These are phyloP conservation scores for Fraxinus greggii DNA, from an alignment of 305 asterid genomes.

Conservation along the genomic window DNA sequence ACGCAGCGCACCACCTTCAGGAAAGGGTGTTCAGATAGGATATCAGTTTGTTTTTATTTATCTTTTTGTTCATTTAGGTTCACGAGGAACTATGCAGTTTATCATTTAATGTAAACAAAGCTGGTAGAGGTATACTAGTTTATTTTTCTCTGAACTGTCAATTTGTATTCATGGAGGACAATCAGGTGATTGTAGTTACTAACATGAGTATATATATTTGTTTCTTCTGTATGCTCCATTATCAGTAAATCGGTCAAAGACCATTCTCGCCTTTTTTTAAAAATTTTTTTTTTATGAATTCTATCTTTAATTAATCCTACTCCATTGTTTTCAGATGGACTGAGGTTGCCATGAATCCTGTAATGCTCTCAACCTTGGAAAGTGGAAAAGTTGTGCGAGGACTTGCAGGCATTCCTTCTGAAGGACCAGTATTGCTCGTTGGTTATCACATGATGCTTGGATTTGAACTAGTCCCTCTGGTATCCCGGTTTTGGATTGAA, in stretches of 20 bases:
- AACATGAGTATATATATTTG: background rate
- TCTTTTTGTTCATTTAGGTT: background rate
- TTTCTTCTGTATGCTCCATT: background rate
- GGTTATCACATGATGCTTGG: slow-evolving; percentile 93
- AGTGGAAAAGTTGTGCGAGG: slow-evolving; percentile 61
- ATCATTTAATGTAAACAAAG: background rate
- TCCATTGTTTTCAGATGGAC: slow-evolving; percentile 43
- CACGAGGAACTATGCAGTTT: background rate
- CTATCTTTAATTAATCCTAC: background rate
- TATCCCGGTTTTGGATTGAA: slow-evolving; percentile 59
- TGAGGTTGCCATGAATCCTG: slow-evolving; percentile 54
- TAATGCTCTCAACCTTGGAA: slow-evolving; percentile 66
- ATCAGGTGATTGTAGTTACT: background rate
- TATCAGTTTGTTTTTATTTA: background rate
- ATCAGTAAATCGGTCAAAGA: background rate
- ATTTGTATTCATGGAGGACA: background rate
- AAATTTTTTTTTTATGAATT: background rate
- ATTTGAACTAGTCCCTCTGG: slow-evolving; percentile 58
- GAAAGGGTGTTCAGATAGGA: background rate
- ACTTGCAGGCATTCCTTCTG: slow-evolving; percentile 70
- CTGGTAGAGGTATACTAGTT: background rate
- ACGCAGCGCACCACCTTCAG: background rate
- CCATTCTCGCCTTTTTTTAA: background rate
- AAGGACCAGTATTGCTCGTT: slow-evolving; percentile 80
- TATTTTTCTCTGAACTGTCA: background rate